Percentiles rank a stretch among this genome's conserved stretches.
phyloP scores from a whole-genome alignment of 2,329 filamentous ascomycete species.

The Ilyonectria mors-panacis region DNA sequence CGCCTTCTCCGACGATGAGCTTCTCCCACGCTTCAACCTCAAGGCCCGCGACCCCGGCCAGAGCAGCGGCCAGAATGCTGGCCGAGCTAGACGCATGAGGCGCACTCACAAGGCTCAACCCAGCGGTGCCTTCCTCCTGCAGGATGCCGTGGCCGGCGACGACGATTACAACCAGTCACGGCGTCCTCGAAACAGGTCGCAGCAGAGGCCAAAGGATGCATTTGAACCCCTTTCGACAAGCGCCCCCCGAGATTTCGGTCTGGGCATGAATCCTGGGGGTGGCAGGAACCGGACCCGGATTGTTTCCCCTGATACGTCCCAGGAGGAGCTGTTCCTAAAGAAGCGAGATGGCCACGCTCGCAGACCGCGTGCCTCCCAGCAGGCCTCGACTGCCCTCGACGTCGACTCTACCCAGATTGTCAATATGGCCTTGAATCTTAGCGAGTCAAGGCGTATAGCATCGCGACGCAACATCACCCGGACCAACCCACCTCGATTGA shows the following conservation, averaged over 20 bases:
- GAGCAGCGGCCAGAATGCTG: slow-evolving; percentile 38
- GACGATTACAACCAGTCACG: slow-evolving; percentile 52
- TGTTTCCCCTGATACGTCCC: slow-evolving; percentile 48
- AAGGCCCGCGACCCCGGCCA: slow-evolving; percentile 37
- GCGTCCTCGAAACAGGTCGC: slow-evolving; percentile 44
- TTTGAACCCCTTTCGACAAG: slow-evolving; percentile 34
- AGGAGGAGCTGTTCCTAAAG: slow-evolving; percentile 43
- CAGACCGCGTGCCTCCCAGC: slow-evolving; percentile 36
- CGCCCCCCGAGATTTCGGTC: slow-evolving; percentile 36
- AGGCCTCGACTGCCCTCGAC: slow-evolving; percentile 62
- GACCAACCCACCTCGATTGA: slow-evolving; percentile 65
- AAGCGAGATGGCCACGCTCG: slow-evolving; percentile 41
- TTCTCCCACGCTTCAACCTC: slow-evolving; percentile 43
- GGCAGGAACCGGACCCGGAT: slow-evolving; percentile 39
- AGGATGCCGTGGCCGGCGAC: slow-evolving; percentile 57
- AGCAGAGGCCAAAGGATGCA: slow-evolving; percentile 40
- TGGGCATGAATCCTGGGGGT: slow-evolving; percentile 38
- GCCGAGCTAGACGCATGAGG: slow-evolving; percentile 46
- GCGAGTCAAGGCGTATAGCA: slow-evolving; percentile 81
- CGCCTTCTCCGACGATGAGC: slow-evolving; percentile 49
- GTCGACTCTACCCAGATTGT: slow-evolving; percentile 91
- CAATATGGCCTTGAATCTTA: slow-evolving; percentile 90
- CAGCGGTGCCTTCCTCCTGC: slow-evolving; percentile 66
- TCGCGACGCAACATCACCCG: slow-evolving; percentile 70
- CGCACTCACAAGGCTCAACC: slow-evolving; percentile 60